A percentile compares a stretch with the other conserved stretches of the same genome.
phyloP scores from a whole-genome alignment of 176 grass and related monocot genomes.

The bread wheat (Triticum aestivum) region IWGSC_CS_RefSeq_v2.1 NC_057812.1:265452126-265452625 shows the following conservation, averaged over 20 bases:
- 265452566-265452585: no score
- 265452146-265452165: not conserved
- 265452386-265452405: constrained; percentile 1
- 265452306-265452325: not conserved
- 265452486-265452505: not conserved
- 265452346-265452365: not conserved
- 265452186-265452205: not conserved
- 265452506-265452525: constrained; percentile 6
- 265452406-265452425: not conserved
- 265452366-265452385: not conserved
- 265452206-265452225: not conserved
- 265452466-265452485: not conserved
- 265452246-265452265: not conserved
- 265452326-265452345: not conserved
- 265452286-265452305: not conserved
- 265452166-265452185: not conserved
- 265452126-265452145: not conserved
- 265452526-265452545: not conserved
- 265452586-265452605: not conserved
- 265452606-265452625: not conserved
- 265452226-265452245: not conserved
- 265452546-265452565: not conserved
- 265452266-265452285: not conserved
- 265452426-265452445: not conserved
- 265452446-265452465: not conserved